Evolutionary conservation across 441 rosid species (phyloP).

Genomic region (Theobroma grandiflorum): DNA sequence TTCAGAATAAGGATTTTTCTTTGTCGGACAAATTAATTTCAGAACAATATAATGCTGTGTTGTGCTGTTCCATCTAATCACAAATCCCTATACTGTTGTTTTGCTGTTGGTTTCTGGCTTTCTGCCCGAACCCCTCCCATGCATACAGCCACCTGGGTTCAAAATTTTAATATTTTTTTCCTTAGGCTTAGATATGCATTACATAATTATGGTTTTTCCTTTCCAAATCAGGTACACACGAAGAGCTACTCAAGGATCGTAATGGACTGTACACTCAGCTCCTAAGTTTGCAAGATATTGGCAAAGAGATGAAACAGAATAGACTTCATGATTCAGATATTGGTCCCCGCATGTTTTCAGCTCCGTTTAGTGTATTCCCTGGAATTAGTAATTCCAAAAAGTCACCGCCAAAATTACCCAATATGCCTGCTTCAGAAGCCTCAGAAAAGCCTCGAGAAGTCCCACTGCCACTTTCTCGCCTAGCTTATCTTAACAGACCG

Average conservation of each 20-base stretch:
- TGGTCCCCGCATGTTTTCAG: constrained; percentile 44
- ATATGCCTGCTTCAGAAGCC: constrained; percentile 23
- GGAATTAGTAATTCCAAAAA: background rate
- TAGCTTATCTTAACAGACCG: constrained; percentile 68
- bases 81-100: background rate
- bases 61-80: background rate
- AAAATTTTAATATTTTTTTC: background rate
- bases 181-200: background rate
- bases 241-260: constrained; percentile 63
- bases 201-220: background rate
- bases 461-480: constrained; percentile 50
- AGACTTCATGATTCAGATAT: constrained; percentile 37
- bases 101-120: background rate
- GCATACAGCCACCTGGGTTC: background rate
- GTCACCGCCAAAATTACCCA: background rate
- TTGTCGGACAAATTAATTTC: too few species aligned
- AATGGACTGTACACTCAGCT: constrained; percentile 74
- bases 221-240: constrained; percentile 61
- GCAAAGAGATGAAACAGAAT: constrained; percentile 38
- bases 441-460: constrained; percentile 43
- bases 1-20: too few species aligned
- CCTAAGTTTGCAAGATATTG: constrained; percentile 57
- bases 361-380: constrained; percentile 51
- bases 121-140: background rate
- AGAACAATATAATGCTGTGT: too few species aligned